Evolutionary conservation across 164 flowering plant genomes (phyloP).

Genomic region (Stephania japonica): DNA sequence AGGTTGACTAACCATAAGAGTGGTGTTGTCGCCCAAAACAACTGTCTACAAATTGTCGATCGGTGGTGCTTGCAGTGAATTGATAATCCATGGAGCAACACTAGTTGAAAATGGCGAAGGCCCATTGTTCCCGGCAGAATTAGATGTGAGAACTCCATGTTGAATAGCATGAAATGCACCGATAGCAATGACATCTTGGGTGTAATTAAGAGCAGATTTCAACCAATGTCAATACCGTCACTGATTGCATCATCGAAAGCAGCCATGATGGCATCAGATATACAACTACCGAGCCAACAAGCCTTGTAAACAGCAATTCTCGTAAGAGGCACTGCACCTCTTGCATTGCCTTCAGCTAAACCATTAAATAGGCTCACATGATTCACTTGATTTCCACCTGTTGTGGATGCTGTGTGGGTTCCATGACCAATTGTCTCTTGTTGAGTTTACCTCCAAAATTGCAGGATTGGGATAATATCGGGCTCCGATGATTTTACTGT

Average conservation of each 20-base stretch:
- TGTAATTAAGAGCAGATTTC: not conserved
- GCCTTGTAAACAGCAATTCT: slow-evolving; percentile 47
- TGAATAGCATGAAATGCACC: slow-evolving; percentile 15
- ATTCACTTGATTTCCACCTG: slow-evolving; percentile 32
- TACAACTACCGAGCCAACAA: slow-evolving; percentile 31
- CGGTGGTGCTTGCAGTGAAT: slow-evolving; percentile 30
- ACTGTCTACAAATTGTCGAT: slow-evolving; percentile 22
- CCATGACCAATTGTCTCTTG: slow-evolving; percentile 54
- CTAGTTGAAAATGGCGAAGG: slow-evolving; percentile 21
- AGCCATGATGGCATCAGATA: slow-evolving; percentile 23
- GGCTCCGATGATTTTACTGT: slow-evolving; percentile 27
- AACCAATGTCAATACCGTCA: slow-evolving; percentile 4
- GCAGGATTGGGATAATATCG: slow-evolving; percentile 34
- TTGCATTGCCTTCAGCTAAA: too few species aligned
- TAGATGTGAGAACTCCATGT: slow-evolving; percentile 20
- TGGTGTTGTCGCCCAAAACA: slow-evolving; percentile 19
- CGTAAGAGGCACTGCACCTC: slow-evolving; percentile 26
- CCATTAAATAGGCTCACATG: too few species aligned
- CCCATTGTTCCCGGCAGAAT: slow-evolving; percentile 25
- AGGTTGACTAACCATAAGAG: slow-evolving; percentile 14
- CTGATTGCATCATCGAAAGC: slow-evolving; percentile 30
- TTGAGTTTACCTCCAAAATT: slow-evolving; percentile 9
- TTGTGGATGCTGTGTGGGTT: slow-evolving; percentile 50
- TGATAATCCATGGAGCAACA: slow-evolving; percentile 27
- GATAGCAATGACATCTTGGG: slow-evolving; percentile 1